These are phyloP conservation scores for Phytophthora fragariaefolia DNA, from an alignment of 352 stramenopile genomes.

Conservation along the genomic window DNA sequence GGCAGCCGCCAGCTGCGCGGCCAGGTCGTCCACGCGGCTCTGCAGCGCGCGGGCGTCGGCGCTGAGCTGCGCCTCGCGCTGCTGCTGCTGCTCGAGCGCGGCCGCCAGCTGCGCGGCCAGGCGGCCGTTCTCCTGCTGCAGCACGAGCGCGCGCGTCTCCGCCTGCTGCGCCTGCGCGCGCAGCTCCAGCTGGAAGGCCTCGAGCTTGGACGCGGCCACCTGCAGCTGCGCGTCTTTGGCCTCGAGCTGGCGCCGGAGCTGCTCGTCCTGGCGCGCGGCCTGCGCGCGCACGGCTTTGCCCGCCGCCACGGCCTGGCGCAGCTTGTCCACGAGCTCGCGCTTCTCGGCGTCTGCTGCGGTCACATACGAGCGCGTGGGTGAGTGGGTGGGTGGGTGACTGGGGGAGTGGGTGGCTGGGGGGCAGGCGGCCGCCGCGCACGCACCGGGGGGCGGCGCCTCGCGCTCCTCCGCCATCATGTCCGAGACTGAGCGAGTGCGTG, in stretches of 20 bases:
- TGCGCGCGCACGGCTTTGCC: constrained; percentile 67
- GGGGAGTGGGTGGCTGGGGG: too few relatives aligned
- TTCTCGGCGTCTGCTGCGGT: constrained; percentile 50
- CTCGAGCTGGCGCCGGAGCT: constrained; percentile 64
- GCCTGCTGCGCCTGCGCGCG: constrained; percentile 35
- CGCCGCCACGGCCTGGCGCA: constrained; percentile 74
- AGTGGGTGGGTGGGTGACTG: too few relatives aligned
- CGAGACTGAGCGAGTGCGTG: background rate
- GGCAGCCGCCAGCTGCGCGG: constrained; percentile 46
- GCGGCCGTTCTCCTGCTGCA: constrained; percentile 61
- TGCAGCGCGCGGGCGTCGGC: constrained; percentile 40
- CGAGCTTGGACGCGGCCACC: constrained; percentile 52
- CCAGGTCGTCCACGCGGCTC: constrained; percentile 50
- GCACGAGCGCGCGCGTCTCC: constrained; percentile 39
- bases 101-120: constrained; percentile 55
- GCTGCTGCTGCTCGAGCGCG: constrained; percentile 52
- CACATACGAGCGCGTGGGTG: too few relatives aligned
- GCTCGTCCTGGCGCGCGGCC: constrained; percentile 47
- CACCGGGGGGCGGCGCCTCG: constrained; percentile 25
- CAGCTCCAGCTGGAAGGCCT: constrained; percentile 63
- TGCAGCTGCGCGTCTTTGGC: constrained; percentile 58
- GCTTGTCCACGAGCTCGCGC: constrained; percentile 78
- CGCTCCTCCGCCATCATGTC: constrained; percentile 41
- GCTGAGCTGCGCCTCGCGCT: constrained; percentile 42
- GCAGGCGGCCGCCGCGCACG: constrained; percentile 13